These are phyloP conservation scores for Phaffomyces opuntiae DNA, from an alignment of 805 yeast genomes.

Conservation along the genomic window DNA sequence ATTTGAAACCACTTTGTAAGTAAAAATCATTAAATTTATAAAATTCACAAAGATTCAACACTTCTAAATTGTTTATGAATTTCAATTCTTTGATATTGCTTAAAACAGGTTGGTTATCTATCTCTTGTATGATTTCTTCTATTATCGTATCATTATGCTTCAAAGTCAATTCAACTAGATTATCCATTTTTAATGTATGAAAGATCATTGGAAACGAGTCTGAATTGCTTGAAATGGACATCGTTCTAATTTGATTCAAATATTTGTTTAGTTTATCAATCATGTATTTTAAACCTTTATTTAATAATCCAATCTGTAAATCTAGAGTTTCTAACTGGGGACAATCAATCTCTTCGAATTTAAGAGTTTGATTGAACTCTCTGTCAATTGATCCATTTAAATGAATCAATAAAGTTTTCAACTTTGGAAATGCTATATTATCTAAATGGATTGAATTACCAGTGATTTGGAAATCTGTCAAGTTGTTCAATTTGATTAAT, in stretches of 20 bases:
- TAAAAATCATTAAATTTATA: slow-evolving; percentile 11
- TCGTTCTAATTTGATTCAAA: neutral
- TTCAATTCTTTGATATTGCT: neutral
- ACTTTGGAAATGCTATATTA: slow-evolving; percentile 7
- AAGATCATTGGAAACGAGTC: slow-evolving; percentile 1
- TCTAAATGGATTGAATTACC: slow-evolving; percentile 18
- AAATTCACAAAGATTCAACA: slow-evolving; percentile 8
- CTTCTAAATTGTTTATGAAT: slow-evolving; percentile 5
- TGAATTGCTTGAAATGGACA: slow-evolving; percentile 1
- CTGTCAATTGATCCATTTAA: slow-evolving; percentile 17
- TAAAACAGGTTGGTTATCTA: neutral
- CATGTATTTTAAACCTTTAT: slow-evolving; percentile 3
- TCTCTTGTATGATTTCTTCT: neutral
- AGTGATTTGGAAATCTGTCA: slow-evolving; percentile 10
- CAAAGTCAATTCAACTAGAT: slow-evolving; percentile 1
- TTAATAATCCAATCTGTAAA: slow-evolving; percentile 2
- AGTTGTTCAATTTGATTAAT: neutral
- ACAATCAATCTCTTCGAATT: slow-evolving; percentile 7
- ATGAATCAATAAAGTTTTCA: slow-evolving; percentile 7
- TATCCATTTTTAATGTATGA: slow-evolving; percentile 2
- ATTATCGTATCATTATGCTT: slow-evolving; percentile 3
- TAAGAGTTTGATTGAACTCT: slow-evolving; percentile 9
- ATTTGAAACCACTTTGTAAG: slow-evolving; percentile 1
- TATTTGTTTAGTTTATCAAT: neutral
- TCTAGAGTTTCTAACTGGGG: slow-evolving; percentile 1